Base-by-base conservation (phyloP, 352 stramenopile species). In the Phytopythium oedochilum region DNA sequence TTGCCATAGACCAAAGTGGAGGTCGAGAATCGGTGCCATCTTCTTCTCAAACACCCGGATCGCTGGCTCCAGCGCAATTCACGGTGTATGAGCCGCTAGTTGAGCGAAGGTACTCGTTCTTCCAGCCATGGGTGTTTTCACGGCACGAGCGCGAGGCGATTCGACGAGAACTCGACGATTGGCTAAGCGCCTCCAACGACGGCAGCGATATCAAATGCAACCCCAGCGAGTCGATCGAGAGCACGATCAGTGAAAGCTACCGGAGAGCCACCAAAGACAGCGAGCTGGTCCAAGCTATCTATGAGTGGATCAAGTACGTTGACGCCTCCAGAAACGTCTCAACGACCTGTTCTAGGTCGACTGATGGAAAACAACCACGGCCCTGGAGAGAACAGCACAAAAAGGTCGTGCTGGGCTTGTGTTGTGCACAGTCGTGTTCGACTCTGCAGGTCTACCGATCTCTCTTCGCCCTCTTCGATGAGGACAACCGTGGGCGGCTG, bases 381-480 rank as follows among this genome's bases (percentile, higher is more conserved):
- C 40, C 3, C 7, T 18, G 43, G 26, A 11, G 23, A 57, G 23
- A 56, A 44, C 39, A 56, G 15, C 59, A 73, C 0, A 63, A 61
- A 23, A 46, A 42, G 5, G 57, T 71, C 26, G 40, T 81, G 29
- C 6, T 77, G 9, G 64, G 56, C 39, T 55, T 83, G 15, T 76
- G 69, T 50, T 75, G 73, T 43, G 59, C 56, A 3, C 69, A 57
- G 11, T 55, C 69, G 7, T 57, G 34, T 1, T 65, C 34, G 18
- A 66, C 58, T 17, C n/a, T 54, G 2, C 63, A 76, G 17, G 55
- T 81, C 0, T 62, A 75, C 48, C 64, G 75, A 1, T 59, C 69
- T 31, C 26, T 84, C 1, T 84, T 84, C 43, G 61, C 66, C 25
- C 34, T 83, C 0, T 73, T 83, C 23, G 73, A 86, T 35, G 53